Conservation (phyloP, 176 grass and related monocot genomes). For the Aechmea fasciata region DNA sequence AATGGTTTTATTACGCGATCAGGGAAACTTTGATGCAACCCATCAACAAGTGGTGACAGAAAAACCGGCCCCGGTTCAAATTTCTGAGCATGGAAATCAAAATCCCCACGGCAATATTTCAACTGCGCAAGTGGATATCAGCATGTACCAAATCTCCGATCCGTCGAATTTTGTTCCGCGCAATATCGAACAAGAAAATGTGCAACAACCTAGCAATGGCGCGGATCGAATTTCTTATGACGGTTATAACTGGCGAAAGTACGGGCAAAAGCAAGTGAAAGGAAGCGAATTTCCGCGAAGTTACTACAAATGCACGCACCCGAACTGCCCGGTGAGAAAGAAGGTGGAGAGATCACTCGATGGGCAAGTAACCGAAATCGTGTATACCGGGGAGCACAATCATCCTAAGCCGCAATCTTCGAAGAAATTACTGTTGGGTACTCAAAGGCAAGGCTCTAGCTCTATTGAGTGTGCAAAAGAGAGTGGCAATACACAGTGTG, state of each 20-base stretch:
- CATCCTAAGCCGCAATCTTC: constrained; percentile 30
- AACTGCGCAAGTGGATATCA: background rate
- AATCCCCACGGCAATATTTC: background rate
- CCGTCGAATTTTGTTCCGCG: background rate
- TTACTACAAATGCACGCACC: constrained; percentile 35
- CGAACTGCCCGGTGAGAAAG: constrained; percentile 32
- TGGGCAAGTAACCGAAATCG: constrained; percentile 27
- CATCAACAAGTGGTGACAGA: background rate
- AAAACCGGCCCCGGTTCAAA: background rate
- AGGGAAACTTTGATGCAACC: background rate
- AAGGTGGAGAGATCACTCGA: constrained; percentile 38
- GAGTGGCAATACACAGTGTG: background rate
- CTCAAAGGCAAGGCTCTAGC: background rate
- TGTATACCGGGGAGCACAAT: constrained; percentile 33
- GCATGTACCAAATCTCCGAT: background rate
- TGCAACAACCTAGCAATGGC: background rate
- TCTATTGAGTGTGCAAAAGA: background rate
- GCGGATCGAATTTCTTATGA: constrained; percentile 16
- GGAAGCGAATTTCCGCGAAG: constrained; percentile 37
- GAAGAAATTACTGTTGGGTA: constrained; percentile 1
- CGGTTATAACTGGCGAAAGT: constrained; percentile 38
- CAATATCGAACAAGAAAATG: background rate
- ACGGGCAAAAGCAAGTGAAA: constrained; percentile 41
- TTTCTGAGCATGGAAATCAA: background rate
- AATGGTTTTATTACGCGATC: background rate